A percentile compares a stretch with the other conserved stretches of the same genome.
These are phyloP conservation scores for Phytophthora sansomeana DNA, from an alignment of 352 stramenopile genomes.

Conservation along the genomic window DNA sequence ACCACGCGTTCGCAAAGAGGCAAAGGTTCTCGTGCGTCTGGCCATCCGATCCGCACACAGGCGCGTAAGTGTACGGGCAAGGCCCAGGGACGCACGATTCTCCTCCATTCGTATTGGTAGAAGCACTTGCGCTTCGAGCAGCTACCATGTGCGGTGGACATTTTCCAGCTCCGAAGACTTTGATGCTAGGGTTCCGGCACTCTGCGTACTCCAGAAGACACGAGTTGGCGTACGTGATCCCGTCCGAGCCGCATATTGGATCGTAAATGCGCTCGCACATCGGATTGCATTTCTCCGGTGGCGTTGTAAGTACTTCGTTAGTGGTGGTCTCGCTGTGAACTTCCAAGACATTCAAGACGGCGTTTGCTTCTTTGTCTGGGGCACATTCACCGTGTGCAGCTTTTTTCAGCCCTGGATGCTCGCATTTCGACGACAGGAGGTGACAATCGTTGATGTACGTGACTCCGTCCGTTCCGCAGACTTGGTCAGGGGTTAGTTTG, in stretches of 20 bases:
- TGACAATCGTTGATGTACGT: slow-evolving; percentile 68
- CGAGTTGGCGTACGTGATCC: slow-evolving; percentile 66
- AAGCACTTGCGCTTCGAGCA: slow-evolving; percentile 12
- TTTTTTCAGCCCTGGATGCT: slow-evolving; percentile 53
- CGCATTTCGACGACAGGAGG: slow-evolving; percentile 55
- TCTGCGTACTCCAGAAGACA: slow-evolving; percentile 62
- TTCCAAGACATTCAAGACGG: slow-evolving; percentile 25
- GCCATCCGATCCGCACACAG: slow-evolving; percentile 52
- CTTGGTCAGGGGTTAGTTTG: slow-evolving; percentile 39
- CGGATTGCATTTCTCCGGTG: slow-evolving; percentile 50
- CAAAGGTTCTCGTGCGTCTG: slow-evolving; percentile 53
- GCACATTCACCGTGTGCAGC: slow-evolving; percentile 44
- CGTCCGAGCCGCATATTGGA: slow-evolving; percentile 69
- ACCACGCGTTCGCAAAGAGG: slow-evolving; percentile 45
- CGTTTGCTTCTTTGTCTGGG: neutral
- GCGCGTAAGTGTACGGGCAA: slow-evolving; percentile 45
- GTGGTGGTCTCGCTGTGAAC: slow-evolving; percentile 7
- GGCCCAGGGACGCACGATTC: slow-evolving; percentile 46
- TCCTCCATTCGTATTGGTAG: slow-evolving; percentile 9
- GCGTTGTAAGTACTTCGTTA: slow-evolving; percentile 6
- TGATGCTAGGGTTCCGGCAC: slow-evolving; percentile 49
- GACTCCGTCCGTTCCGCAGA: slow-evolving; percentile 61
- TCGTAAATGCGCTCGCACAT: slow-evolving; percentile 57
- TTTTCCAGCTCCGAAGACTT: slow-evolving; percentile 50
- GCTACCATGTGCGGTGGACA: slow-evolving; percentile 41